A percentile compares a stretch with the other conserved stretches of the same genome.
These are phyloP conservation scores for Pseudonitzschia multistriata DNA, from an alignment of 108 stramenopile genomes.

Conservation along the genomic window DNA sequence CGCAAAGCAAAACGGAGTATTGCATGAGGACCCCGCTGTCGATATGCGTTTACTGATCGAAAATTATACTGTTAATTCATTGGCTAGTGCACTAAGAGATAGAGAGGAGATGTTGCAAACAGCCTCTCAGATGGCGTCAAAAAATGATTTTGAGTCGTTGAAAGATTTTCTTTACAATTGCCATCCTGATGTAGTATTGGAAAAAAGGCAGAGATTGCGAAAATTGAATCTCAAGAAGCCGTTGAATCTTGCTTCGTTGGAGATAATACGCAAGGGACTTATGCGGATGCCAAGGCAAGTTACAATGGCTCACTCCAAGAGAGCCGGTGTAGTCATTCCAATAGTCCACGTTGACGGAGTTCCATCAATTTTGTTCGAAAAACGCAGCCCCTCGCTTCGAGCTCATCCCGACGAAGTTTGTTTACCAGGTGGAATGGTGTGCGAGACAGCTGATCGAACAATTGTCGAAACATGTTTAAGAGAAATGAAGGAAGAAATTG, in stretches of 20 bases:
- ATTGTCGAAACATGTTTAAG: constrained; percentile 89
- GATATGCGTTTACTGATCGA: constrained; percentile 86
- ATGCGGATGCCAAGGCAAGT: constrained; percentile 92
- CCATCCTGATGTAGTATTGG: constrained; percentile 61
- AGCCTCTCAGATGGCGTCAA: constrained; percentile 70
- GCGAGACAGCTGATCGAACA: constrained; percentile 71
- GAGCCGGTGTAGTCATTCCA: constrained; percentile 89
- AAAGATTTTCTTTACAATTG: constrained; percentile 69
- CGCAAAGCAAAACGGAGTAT: constrained; percentile 62
- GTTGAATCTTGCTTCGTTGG: constrained; percentile 61
- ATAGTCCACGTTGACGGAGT: constrained; percentile 91
- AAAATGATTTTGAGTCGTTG: constrained; percentile 63
- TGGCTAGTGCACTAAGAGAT: constrained; percentile 91
- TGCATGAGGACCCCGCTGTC: constrained; percentile 85
- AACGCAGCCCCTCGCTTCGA: constrained; percentile 63
- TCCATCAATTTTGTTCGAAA: constrained; percentile 89
- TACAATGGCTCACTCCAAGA: constrained; percentile 68
- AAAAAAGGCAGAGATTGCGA: constrained; percentile 46
- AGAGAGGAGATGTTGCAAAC: constrained; percentile 90
- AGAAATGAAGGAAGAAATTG: constrained; percentile 97
- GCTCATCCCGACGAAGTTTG: constrained; percentile 87
- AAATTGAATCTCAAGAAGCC: constrained; percentile 61
- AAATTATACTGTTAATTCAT: constrained; percentile 87
- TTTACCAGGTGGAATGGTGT: constrained; percentile 92
- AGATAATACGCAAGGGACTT: constrained; percentile 83